Evolutionary conservation across 495 filamentous ascomycete genomes (phyloP), one percentile per base, ranked within the genome.

Genomic region (Hypomontagnella monticulosa): DNA sequence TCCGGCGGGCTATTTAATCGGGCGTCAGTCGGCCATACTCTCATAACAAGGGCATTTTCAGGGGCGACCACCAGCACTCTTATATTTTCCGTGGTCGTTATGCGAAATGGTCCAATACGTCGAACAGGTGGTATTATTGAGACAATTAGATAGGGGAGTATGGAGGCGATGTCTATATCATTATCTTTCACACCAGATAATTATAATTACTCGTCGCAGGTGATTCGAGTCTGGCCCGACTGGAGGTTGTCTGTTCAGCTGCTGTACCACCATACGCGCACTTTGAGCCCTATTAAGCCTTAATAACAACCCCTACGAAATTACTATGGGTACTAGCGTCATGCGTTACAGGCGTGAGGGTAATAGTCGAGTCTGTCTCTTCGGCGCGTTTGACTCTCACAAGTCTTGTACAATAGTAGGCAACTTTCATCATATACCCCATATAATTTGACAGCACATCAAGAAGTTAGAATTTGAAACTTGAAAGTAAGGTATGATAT

Each of bases 251-350:
- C 30, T 38, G 36, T 42, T 54, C 55, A 62, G 52, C 57, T 19
- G 44, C 41, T 43, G 36, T 34, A 36, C 34, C 23, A 44, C 27
- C 19, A 14, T 49, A 51, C 32, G 47, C 40, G 38, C 34, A 58
- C 37, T 42, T 46, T 7, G 40, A 56, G 44, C 55, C 18, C 43
- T 53, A 37, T 34, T 53, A 42, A 58, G 54, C 33, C 40, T 62
- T 62, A 47, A 58, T 49, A 47, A 58, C 43, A 57, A 57, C 38
- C 27, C 15, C 34, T 67, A 46, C 19, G 47, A 57, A 57, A 61
- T 57, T 61, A 57, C 38, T 61, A 67, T 44, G 63, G 20, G 46
- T 49, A 18, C 33, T 61, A 62, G 64, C 30, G 58, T 37, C 6
- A 23, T 20, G 38, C 52, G 44, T 54, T 41, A 16, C 14, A 36